Evolutionary conservation across 345 rosid species (phyloP), one percentile per base, ranked within the genome.

Genomic region (Heritiera fomes): DNA sequence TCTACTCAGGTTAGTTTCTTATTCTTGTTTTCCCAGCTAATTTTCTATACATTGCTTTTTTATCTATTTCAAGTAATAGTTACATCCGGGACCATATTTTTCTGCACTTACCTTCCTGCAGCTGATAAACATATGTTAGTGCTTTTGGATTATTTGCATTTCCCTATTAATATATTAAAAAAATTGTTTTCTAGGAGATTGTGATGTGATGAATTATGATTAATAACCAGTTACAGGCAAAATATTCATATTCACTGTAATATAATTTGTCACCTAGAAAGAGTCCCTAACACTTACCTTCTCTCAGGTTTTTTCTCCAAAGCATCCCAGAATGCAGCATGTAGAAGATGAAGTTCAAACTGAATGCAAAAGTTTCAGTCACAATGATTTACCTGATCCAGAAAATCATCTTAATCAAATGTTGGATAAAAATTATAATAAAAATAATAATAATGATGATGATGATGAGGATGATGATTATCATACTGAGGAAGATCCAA

Each of bases 401-500:
- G 91, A 78, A 56, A 79, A 71, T 75, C 52, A 71, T 80, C 79
- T 72, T 45, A 47, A 81, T 75, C 80, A 75, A 80, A 81, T 77
- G 73, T 55, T 47, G 20, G 89, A 82, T 69, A 69, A 69, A 55
- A 70, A 81, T 68, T 2, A 40, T 40, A 18, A 69, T 23, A 23
- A 23, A 23, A 23, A 23, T 23, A 23, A 23, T 23, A 23, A 23
- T 23, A 23, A 23, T 23, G 28, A 23, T 23, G 28, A 23, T 0
- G 28, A 23, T 56, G 38, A 34, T 34, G 38, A 34, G 38, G 6
- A 40, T 40, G 6, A 40, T 40, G 89, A 88, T 75, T 72, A 84
- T 78, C 75, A 71, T 69, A 84, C 66, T 18, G 97, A 85, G 83
- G 97, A 92, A 73, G 87, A 88, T 2, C 72, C 80, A 14, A 92